Base-by-base conservation (phyloP, 2,329 filamentous ascomycete genomes). In the Xylogone sp. region DNA sequence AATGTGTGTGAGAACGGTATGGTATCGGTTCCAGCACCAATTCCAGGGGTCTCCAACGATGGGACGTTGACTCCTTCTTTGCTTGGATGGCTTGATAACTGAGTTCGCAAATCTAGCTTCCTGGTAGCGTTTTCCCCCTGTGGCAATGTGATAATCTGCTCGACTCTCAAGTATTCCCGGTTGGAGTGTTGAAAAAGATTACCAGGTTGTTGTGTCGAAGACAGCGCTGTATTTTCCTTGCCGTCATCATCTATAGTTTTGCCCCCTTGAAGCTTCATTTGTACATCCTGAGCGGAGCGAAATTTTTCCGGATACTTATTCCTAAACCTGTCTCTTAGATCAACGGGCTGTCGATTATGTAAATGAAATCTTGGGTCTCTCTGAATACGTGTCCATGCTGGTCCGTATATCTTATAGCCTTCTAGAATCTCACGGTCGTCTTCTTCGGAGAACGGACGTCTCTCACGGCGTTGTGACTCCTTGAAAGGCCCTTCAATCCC, bases 361-460 rank as follows among this genome's bases (percentile, higher is more conserved):
- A 86, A 69, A 53, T 81, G 72, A 65, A 82, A 84, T 22, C 71
- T 71, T 13, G 76, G 66, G 53, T 86, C 82, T 31, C 81, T 74
- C 61, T 84, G 82, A 19, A 86, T 86, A 63, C 78, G 81, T 48
- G 82, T 84, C 83, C 83, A 86, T 8, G 81, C 76, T 8, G 82
- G 79, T 0, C 83, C 83, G 61, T 85, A 84, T 3, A 74, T 62
- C 39, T 81, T 70, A 34, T 84, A 76, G 0, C 83, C 83, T 53
- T 79, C 71, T 1, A 85, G 69, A 43, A 86, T 86, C 56, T 83
- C 78, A 24, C 70, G 70, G 59, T 87, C 83, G 53, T 87, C 83
- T 56, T 82, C 75, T 22, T 82, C 78, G 0, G 81, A 82, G 56
- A 86, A 87, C 1, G 80, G 77, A 3, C 79, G 73, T 45, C 83